Evolutionary conservation across 257 asterid genomes (phyloP), one percentile per base, ranked within the genome.

Genomic region (Plantago elongata): DNA sequence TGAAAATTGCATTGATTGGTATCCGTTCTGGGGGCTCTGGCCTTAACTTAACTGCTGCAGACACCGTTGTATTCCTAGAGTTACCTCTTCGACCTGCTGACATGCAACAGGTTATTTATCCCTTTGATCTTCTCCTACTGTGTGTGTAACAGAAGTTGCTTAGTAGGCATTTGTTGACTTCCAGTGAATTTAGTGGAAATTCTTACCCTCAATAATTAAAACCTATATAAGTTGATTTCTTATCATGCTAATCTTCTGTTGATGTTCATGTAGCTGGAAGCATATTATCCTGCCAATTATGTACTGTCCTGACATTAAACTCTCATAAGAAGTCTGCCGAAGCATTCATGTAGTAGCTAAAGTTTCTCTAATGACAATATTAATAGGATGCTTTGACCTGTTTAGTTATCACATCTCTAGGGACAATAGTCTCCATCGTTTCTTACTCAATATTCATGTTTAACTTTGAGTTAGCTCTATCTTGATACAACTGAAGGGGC

Each of bases 11-110:
- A 10, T 65, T 92, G 65, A 77, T 89, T 61, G 99, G 99, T 74
- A 89, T 92, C 68, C 87, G 90, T 69, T 93, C 99, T 67, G 99
- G 99, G 69, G 88, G 99, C 69, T 75, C 87, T 60, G 99, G 99
- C 63, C 96, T 92, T 50, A 89, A 84, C 74, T 74, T 92, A 74
- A 81, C 97, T n/a, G 75, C 97, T 49, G 99, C 99, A 5, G 86
- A 78, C 72, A 83, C 76, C 74, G 97, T 92, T 65, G 99, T 86
- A 58, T 89, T 92, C 83, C 66, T 92, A 83, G 97, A 92, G 78
- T 72, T 92, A 77, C 99, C 99, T 27, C 76, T 68, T 51, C 81
- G 68, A 61, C 94, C 89, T 56, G 84, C 82, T 54, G 85, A 82
- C 61, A 78, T 89, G 77, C 90, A 77, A 66, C 99, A 92, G 99